These are phyloP conservation scores for Tricholoma terreum DNA, from an alignment of 768 basidiomycete species.

Conservation along the genomic window DNA sequence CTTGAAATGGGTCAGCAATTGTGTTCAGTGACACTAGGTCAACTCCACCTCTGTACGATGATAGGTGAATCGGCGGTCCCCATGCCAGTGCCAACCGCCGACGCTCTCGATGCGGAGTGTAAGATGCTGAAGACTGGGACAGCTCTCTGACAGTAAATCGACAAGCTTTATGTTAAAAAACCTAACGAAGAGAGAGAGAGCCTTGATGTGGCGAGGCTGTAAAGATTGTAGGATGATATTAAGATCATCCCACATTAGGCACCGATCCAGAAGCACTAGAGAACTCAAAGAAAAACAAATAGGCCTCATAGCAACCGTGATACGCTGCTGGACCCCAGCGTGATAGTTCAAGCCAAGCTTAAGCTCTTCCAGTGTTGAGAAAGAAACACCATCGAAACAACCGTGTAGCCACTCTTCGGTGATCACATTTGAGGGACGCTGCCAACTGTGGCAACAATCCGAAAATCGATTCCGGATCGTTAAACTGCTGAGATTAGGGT, in stretches of 20 bases:
- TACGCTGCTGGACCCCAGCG: background rate
- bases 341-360: background rate
- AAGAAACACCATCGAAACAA: constrained; percentile 11
- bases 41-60: background rate
- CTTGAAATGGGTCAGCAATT: background rate
- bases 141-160: constrained; percentile 19
- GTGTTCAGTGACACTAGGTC: background rate
- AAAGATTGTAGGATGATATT: constrained; percentile 16
- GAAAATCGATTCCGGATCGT: constrained; percentile 14
- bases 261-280: constrained; percentile 18
- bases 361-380: background rate
- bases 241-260: constrained; percentile 17
- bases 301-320: background rate
- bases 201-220: constrained; percentile 14
- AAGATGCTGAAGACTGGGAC: constrained; percentile 19
- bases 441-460: constrained; percentile 5
- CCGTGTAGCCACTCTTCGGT: background rate
- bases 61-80: constrained; percentile 10
- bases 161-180: constrained; percentile 21
- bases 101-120: constrained; percentile 17
- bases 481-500: constrained; percentile 13
- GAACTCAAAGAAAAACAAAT: constrained; percentile 14
- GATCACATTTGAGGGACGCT: too few species aligned
- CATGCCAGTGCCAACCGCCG: constrained; percentile 9
- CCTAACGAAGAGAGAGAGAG: constrained; percentile 19